phyloP scores from a whole-genome alignment of 805 yeast genomes.

The Ogataea kodamae region DNA sequence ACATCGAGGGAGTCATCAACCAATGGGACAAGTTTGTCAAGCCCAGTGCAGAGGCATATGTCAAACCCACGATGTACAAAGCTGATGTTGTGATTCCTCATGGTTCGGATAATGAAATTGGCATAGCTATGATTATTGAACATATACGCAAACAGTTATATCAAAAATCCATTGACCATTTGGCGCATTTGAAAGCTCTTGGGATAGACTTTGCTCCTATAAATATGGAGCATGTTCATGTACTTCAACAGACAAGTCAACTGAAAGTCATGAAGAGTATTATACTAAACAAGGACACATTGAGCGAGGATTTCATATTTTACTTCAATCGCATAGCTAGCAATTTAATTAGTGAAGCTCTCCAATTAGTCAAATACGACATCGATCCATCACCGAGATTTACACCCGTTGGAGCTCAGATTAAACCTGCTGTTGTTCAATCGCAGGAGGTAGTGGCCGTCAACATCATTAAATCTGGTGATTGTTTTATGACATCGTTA shows the following conservation, averaged over 20 bases:
- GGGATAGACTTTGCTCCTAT: constrained; percentile 40
- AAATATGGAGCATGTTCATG: constrained; percentile 32
- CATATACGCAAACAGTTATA: constrained; percentile 74
- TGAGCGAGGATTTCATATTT: constrained; percentile 77
- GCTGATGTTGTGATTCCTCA: constrained; percentile 92
- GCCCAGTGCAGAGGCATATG: constrained; percentile 78
- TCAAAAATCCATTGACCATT: constrained; percentile 63
- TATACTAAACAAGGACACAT: constrained; percentile 51
- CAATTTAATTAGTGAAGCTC: constrained; percentile 62
- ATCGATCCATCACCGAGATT: constrained; percentile 24
- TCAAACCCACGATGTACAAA: constrained; percentile 68
- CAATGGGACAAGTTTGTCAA: constrained; percentile 93
- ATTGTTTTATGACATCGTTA: constrained; percentile 79
- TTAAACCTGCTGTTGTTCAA: constrained; percentile 32
- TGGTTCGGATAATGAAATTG: constrained; percentile 78
- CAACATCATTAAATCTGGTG: constrained; percentile 86
- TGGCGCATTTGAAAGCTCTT: constrained; percentile 56
- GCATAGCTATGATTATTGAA: constrained; percentile 72
- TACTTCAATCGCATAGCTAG: constrained; percentile 81
- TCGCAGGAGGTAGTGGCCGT: constrained; percentile 62
- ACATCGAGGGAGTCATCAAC: constrained; percentile 70
- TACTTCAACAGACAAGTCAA: constrained; percentile 58
- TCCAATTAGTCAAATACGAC: constrained; percentile 51
- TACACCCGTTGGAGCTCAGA: constrained; percentile 39
- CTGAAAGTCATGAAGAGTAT: constrained; percentile 68